These are phyloP conservation scores for Penicillium sp. DNA, from an alignment of 2,329 filamentous ascomycete species.

Conservation along the genomic window DNA sequence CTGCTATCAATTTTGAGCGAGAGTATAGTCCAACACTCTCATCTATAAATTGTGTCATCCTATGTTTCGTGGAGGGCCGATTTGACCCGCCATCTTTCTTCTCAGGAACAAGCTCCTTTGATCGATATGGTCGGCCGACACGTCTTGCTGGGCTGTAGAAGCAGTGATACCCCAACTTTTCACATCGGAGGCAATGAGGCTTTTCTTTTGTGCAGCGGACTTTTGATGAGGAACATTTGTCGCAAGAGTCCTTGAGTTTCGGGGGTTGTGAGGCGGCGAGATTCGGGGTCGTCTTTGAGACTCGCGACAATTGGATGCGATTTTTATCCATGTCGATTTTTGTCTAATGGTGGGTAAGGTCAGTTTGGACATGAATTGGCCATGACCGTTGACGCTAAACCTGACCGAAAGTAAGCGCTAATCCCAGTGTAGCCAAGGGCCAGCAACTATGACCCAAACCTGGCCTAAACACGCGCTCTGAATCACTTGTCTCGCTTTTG, in stretches of 20 bases:
- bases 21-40: neutral
- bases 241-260: slow-evolving; percentile 12
- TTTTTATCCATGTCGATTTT: neutral
- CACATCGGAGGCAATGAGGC: slow-evolving; percentile 18
- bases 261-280: neutral
- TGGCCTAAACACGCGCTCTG: too few species aligned
- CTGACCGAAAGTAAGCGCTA: neutral
- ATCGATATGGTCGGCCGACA: slow-evolving; percentile 14
- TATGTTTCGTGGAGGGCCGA: neutral
- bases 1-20: neutral
- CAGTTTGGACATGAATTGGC: neutral
- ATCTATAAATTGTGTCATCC: neutral
- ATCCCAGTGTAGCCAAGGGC: neutral
- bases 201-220: slow-evolving; percentile 20
- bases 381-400: neutral
- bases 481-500: neutral
- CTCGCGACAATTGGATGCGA: neutral
- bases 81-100: neutral
- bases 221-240: slow-evolving; percentile 20
- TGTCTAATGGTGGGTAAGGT: too few species aligned
- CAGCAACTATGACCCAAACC: too few species aligned
- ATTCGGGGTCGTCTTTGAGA: neutral
- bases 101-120: neutral
- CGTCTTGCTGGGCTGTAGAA: slow-evolving; percentile 27
- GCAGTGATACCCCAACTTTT: slow-evolving; percentile 21